A percentile compares a stretch with the other conserved stretches of the same genome.
Evolutionary conservation across 2,329 filamentous ascomycete genomes (phyloP).

Genomic region (Alternaria alternata): DNA sequence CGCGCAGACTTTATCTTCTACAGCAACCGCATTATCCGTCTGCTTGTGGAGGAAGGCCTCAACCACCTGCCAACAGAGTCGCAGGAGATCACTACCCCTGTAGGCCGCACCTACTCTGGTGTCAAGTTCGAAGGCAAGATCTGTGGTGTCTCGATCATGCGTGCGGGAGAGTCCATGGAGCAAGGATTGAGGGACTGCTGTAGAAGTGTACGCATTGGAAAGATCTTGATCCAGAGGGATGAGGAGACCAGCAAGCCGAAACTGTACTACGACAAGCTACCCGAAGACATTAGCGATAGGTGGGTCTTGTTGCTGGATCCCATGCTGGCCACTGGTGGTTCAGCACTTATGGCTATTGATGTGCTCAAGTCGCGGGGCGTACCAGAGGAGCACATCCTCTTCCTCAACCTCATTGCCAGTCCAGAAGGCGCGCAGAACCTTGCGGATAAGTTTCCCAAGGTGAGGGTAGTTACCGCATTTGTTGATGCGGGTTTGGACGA

Average conservation of each 20-base stretch:
- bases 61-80: slow-evolving; percentile 94
- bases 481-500: slow-evolving; percentile 96
- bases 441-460: slow-evolving; percentile 84
- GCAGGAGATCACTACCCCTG: slow-evolving; percentile 88
- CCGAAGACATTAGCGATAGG: slow-evolving; percentile 87
- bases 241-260: slow-evolving; percentile 93
- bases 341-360: slow-evolving; percentile 95
- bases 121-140: slow-evolving; percentile 98
- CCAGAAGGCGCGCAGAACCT: slow-evolving; percentile 91
- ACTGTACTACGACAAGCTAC: slow-evolving; percentile 97
- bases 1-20: slow-evolving; percentile 99
- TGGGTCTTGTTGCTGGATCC: slow-evolving; percentile 96
- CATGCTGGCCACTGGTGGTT: slow-evolving; percentile 99
- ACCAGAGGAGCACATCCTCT: slow-evolving; percentile 92
- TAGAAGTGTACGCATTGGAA: slow-evolving; percentile 95
- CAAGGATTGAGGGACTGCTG: slow-evolving; percentile 96
- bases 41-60: slow-evolving; percentile 94
- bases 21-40: slow-evolving; percentile 95
- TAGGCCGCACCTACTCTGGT: slow-evolving; percentile 86
- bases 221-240: slow-evolving; percentile 96
- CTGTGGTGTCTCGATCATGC: slow-evolving; percentile 98
- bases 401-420: slow-evolving; percentile 97
- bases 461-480: slow-evolving; percentile 94
- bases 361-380: slow-evolving; percentile 90
- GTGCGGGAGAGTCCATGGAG: slow-evolving; percentile 98